Evolutionary conservation across 148 eudicot genomes (phyloP).

Genomic region (Rhododendron kiyosumense): DNA sequence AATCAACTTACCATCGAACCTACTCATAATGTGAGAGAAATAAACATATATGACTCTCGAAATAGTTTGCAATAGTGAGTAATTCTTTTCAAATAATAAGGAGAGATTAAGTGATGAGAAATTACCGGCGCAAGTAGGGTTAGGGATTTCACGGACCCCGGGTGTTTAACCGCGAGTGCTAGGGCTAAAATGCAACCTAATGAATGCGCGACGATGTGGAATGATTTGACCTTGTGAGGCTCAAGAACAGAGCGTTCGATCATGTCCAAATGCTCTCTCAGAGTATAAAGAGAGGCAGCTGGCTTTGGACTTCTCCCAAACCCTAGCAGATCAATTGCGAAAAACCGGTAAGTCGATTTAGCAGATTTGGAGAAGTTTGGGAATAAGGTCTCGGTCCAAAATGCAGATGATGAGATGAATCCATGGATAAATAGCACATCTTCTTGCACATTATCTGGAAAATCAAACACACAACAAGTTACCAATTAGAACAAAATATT

Average conservation of each 20-base stretch:
- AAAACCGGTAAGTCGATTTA: constrained; percentile 57
- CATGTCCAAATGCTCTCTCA: constrained; percentile 84
- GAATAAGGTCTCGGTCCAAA: constrained; percentile 88
- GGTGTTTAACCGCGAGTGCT: constrained; percentile 73
- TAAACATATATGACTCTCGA: neutral
- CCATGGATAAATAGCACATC: constrained; percentile 88
- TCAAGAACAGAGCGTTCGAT: constrained; percentile 75
- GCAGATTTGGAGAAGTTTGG: constrained; percentile 67
- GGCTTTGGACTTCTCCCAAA: constrained; percentile 97
- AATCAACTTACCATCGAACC: neutral
- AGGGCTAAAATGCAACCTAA: constrained; percentile 91
- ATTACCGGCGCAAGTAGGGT: constrained; percentile 90
- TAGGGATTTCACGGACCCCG: constrained; percentile 64
- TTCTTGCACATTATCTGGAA: constrained; percentile 41
- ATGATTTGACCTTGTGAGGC: constrained; percentile 51
- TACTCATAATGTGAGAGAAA: neutral
- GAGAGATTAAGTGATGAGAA: neutral
- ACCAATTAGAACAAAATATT: neutral
- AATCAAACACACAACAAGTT: neutral
- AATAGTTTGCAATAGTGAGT: too few species aligned
- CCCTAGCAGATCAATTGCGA: constrained; percentile 83
- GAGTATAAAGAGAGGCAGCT: constrained; percentile 65
- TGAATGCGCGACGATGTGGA: constrained; percentile 95
- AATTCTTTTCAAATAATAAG: neutral
- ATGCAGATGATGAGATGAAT: constrained; percentile 82